Evolutionary conservation across 2,329 filamentous ascomycete genomes (phyloP).

Genomic region (Lecanosticta acicola): DNA sequence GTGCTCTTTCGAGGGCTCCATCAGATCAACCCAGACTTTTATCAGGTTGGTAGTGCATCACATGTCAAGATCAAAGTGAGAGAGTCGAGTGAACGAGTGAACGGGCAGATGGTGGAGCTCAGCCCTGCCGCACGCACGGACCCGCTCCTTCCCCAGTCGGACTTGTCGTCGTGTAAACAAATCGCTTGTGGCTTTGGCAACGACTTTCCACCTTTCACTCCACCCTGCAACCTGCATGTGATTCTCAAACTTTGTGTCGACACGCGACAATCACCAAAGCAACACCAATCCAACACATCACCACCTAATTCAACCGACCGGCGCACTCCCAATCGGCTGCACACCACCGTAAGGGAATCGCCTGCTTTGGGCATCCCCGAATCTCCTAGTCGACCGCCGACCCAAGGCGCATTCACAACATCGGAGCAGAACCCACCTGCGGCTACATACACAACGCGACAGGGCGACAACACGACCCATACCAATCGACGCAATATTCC

Average conservation of each 20-base stretch:
- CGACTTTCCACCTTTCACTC: background rate
- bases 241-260: background rate
- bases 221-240: background rate
- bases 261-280: background rate
- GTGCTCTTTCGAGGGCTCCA: no score
- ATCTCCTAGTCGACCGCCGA: conserved; percentile 6
- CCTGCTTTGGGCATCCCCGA: conserved; percentile 1
- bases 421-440: no score
- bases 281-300: background rate
- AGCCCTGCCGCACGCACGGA: no score
- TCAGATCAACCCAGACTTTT: no score
- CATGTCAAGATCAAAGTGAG: no score
- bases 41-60: no score
- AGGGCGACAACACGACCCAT: background rate
- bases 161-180: no score
- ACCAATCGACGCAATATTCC: background rate
- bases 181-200: no score
- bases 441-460: no score
- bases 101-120: no score
- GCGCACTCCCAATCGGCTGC: background rate
- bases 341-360: background rate
- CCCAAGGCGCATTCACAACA: conserved; percentile 1
- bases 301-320: background rate
- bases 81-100: no score
- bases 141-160: no score